phyloP scores from a whole-genome alignment of 371 early-diverging fungal genomes.

The Haplosporangium sp. region DNA sequence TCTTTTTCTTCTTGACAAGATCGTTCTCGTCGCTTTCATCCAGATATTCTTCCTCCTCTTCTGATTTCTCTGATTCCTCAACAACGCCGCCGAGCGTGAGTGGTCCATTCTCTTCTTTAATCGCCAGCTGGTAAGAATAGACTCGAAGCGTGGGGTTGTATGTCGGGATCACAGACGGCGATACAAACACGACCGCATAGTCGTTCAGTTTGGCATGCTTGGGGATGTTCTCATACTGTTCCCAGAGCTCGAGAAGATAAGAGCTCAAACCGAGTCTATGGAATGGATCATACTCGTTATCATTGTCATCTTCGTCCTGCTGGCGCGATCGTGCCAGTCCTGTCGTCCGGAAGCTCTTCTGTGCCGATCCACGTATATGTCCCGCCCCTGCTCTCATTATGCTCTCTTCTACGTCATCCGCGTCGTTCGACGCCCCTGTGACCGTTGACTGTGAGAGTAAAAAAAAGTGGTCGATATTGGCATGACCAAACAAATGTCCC shows the following conservation, averaged over 20 bases:
- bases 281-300: slow-evolving; percentile 26
- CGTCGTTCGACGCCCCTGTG: not conserved
- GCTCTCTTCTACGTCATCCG: not conserved
- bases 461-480: slow-evolving; percentile 82
- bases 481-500: slow-evolving; percentile 84
- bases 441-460: slow-evolving; percentile 47
- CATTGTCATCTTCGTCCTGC: slow-evolving; percentile 9
- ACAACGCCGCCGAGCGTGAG: not conserved
- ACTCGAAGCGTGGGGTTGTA: slow-evolving; percentile 80
- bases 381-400: not conserved
- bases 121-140: slow-evolving; percentile 31
- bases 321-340: not conserved
- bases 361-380: not conserved
- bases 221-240: slow-evolving; percentile 50
- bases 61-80: not conserved
- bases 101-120: slow-evolving; percentile 7
- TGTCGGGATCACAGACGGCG: slow-evolving; percentile 81
- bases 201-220: slow-evolving; percentile 35
- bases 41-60: slow-evolving; percentile 6
- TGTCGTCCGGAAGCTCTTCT: slow-evolving; percentile 38
- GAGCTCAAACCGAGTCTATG: slow-evolving; percentile 32
- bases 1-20: slow-evolving; percentile 17
- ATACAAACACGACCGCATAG: slow-evolving; percentile 67
- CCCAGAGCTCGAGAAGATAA: slow-evolving; percentile 49
- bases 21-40: slow-evolving; percentile 20